phyloP scores from a whole-genome alignment of 2,329 filamentous ascomycete genomes.

The Aspergillus glaucus region DNA sequence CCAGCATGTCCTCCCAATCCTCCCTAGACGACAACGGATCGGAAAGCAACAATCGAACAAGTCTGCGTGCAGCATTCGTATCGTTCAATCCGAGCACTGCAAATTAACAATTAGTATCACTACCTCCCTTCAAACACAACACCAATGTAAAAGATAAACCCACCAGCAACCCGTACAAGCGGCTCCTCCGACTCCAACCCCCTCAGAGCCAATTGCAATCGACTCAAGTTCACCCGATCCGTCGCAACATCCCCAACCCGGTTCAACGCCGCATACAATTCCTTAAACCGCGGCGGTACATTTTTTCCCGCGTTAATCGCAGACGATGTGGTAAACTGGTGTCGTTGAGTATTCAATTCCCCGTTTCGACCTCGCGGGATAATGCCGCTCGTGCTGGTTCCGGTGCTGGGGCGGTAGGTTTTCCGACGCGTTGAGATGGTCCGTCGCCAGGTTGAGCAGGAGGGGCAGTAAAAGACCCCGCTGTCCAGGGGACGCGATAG shows the following conservation, averaged over 20 bases:
- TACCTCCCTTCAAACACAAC: background rate
- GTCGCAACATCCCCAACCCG: constrained; percentile 48
- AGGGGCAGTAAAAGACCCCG: constrained; percentile 33
- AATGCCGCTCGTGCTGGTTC: constrained; percentile 1
- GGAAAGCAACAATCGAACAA: constrained; percentile 64
- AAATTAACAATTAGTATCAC: background rate
- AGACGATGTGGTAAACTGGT: constrained; percentile 45
- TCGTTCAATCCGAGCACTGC: constrained; percentile 47
- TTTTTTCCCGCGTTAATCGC: constrained; percentile 49
- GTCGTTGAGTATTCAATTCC: constrained; percentile 4
- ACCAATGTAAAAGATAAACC: constrained; percentile 8
- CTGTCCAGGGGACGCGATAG: constrained; percentile 22
- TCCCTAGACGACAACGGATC: constrained; percentile 61
- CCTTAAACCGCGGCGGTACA: constrained; percentile 47
- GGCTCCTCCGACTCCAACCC: constrained; percentile 51
- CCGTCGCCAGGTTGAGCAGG: constrained; percentile 34
- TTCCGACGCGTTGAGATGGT: constrained; percentile 19
- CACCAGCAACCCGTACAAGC: constrained; percentile 52
- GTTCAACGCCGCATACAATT: constrained; percentile 49
- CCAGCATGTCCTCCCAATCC: constrained; percentile 61
- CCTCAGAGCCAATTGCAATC: constrained; percentile 53
- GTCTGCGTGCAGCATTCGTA: constrained; percentile 45
- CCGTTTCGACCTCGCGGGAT: constrained; percentile 6
- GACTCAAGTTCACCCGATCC: constrained; percentile 53
- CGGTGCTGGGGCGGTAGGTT: constrained; percentile 10